Evolutionary conservation across 2,329 filamentous ascomycete genomes (phyloP), one percentile per base, ranked within the genome.

Genomic region (Xylariaceae sp.): DNA sequence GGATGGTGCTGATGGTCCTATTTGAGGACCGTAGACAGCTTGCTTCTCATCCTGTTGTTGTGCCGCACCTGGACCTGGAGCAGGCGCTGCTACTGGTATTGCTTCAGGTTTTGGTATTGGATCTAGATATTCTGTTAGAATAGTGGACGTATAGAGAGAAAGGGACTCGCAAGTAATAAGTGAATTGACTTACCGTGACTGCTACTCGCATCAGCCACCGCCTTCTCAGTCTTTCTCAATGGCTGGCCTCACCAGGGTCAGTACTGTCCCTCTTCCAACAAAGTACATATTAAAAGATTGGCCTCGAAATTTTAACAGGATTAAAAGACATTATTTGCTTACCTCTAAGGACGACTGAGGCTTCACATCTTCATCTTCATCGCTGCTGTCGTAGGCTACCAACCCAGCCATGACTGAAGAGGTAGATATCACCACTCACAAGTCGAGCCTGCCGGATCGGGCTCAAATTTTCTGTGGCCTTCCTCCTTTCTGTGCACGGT

Each of bases 331-430:
- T n/a, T n/a, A n/a, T n/a, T n/a, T n/a, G n/a, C 54, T 52, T 64
- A 64, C 61, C 61, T 64, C 57, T 57, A 45, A 22, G 48, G 54
- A 38, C 6, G 52, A 46, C 27, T 53, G 53, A 22, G 55, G 50
- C 27, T 45, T 46, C 21, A 58, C 49, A 43, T 60, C 61, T 40
- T 63, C 60, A 35, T 64, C 62, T 23, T 64, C 62, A 32, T 64
- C 61, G 37, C 61, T 64, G 37, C 62, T 65, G 37, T 61, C 61
- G 38, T 65, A 65, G 29, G 53, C 53, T 14, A 65, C 62, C 16
- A 65, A 52, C 32, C 55, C 60, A 17, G 52, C 52, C 57, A 61
- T 59, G n/a, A n/a, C n/a, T n/a, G n/a, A n/a, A n/a, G n/a, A n/a
- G n/a, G n/a, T n/a, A n/a, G n/a, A n/a, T n/a, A n/a, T n/a, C n/a